Evolutionary conservation across 306 rosid genomes (phyloP).

Genomic region (Fragaria ananassa): DNA sequence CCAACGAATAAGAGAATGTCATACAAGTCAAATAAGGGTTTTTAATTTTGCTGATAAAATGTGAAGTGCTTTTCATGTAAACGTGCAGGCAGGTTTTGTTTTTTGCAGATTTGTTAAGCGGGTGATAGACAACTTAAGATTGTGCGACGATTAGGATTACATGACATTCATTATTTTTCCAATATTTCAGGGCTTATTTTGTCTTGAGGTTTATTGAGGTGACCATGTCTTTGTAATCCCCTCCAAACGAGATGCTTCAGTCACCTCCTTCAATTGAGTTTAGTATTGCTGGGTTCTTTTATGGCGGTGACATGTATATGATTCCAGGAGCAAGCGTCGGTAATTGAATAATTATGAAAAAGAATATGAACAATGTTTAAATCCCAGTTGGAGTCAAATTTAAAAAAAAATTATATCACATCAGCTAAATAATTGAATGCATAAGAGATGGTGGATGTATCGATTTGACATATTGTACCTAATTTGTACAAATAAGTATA

Average conservation of each 20-base stretch:
- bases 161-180: background rate
- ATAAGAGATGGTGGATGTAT: background rate
- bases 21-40: conserved; percentile 19
- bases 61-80: background rate
- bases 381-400: background rate
- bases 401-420: background rate
- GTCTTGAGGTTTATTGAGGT: background rate
- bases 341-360: background rate
- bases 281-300: background rate
- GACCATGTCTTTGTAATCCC: background rate
- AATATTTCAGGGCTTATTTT: background rate
- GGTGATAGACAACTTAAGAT: background rate
- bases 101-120: background rate
- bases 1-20: conserved; percentile 43
- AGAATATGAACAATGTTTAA: background rate
- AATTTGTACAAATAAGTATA: background rate
- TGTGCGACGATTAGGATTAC: no score
- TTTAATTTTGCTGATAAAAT: background rate
- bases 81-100: conserved; percentile 35
- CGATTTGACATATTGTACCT: background rate
- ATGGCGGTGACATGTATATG: background rate
- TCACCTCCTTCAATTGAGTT: background rate
- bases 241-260: no score
- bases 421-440: background rate
- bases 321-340: background rate